Base-by-base conservation (phyloP, 192 early-diverging fungal genomes). In the Dissophora globulifera region DNA sequence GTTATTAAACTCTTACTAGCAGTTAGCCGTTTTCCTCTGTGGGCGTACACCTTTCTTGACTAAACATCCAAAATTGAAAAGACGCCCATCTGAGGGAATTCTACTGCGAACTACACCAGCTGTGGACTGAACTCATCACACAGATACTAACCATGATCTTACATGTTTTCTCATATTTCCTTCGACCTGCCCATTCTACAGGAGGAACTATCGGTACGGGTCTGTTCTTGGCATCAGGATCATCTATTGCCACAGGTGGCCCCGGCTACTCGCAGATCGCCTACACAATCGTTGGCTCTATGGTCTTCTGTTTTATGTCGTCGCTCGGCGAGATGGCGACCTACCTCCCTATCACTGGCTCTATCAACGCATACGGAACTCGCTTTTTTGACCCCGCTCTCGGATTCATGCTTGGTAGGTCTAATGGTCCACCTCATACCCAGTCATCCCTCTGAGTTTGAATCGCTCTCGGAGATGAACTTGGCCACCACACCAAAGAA, bases 241-340 rank as follows among this genome's bases (percentile, higher is more conserved):
- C 54, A 25, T 69, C 54, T 23, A 76, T 76, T 55, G 58, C 63
- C 26, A 61, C 47, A 20, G 72, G 51, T 5, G 72, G 72, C 26
- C 72, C 72, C 38, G 72, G 72, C 17, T 76, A 29, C 25, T 66
- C 72, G 16, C 52, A 67, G 58, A 31, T 76, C 17, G 72, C 72
- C 0, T 76, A 76, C 35, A 49, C 51, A 3, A 27, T 76, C 9
- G 87, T 87, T 30, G 91, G 91, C 17, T 81, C 84, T 6, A 88
- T 92, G 79, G 88, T 92, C 23, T 92, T 82, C 53, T 91, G 89
- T 63, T 81, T 92, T 50, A 88, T 91, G 81, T 93, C 88, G 11
- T 92, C 90, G 65, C 82, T 97, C 58, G 95, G 92, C 61, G 95
- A 97, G 71, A 91, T 96, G 91, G 90, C 92, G 4, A 89, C 95